phyloP scores from a whole-genome alignment of 192 early-diverging fungal genomes.

The Podila epigama region DNA sequence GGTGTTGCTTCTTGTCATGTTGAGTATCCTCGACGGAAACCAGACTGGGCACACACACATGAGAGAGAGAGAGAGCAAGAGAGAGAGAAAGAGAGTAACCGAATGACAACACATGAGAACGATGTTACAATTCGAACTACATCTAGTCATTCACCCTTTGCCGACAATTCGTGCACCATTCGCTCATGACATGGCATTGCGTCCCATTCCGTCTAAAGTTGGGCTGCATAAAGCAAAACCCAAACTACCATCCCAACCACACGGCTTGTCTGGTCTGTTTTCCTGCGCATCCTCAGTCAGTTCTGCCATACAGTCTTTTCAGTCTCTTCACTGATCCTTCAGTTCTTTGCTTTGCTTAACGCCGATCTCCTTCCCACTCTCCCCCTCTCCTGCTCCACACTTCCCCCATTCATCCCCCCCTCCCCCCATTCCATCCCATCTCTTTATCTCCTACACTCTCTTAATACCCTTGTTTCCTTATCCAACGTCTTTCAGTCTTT shows the following conservation, averaged over 20 bases:
- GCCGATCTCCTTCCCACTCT: background rate
- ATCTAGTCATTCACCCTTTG: background rate
- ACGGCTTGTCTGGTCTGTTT: background rate
- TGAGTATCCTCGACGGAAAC: no score
- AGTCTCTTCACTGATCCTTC: background rate
- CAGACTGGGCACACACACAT: no score
- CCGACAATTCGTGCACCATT: background rate
- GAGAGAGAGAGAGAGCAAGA: no score
- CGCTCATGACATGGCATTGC: background rate
- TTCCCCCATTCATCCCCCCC: background rate
- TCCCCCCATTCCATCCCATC: background rate
- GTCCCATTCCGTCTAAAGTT: conserved; percentile 15
- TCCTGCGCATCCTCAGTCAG: background rate
- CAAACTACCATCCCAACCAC: background rate
- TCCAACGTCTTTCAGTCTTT: background rate
- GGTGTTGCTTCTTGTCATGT: no score
- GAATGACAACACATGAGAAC: conserved; percentile 17
- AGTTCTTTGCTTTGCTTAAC: background rate
- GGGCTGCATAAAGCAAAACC: conserved; percentile 33
- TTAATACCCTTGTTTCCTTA: background rate
- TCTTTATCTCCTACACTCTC: background rate
- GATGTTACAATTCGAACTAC: conserved; percentile 49
- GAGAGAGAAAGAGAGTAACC: no score
- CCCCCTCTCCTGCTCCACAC: no score
- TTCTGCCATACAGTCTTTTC: background rate